phyloP scores from a whole-genome alignment of 73 alveolate species.

The Urostyla sp. region DNA sequence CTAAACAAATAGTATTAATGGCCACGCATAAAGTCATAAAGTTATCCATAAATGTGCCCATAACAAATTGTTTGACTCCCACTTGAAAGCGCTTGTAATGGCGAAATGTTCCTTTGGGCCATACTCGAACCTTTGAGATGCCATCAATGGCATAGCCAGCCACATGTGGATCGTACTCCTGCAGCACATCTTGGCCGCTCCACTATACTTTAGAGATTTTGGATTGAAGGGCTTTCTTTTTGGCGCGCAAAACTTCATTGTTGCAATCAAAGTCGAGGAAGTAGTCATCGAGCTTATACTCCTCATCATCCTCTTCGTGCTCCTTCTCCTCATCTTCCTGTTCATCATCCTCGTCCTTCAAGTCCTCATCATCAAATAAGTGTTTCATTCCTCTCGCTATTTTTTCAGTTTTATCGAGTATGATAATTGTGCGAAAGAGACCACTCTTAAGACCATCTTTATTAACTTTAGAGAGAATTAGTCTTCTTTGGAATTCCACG shows the following conservation, averaged over 20 bases:
- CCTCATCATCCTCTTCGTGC: slow-evolving; percentile 18
- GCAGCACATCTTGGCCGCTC: slow-evolving; percentile 65
- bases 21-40: slow-evolving; percentile 82
- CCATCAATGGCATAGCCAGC: neutral
- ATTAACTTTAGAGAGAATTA: neutral
- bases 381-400: slow-evolving; percentile 15
- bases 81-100: neutral
- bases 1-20: slow-evolving; percentile 86
- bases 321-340: slow-evolving; percentile 38
- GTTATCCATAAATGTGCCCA: slow-evolving; percentile 48
- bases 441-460: neutral
- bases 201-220: slow-evolving; percentile 50
- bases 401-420: neutral
- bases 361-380: slow-evolving; percentile 19
- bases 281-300: slow-evolving; percentile 29
- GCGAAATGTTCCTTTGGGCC: slow-evolving; percentile 36
- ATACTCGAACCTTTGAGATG: neutral
- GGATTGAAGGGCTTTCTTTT: neutral
- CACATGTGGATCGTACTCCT: slow-evolving; percentile 5
- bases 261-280: slow-evolving; percentile 48
- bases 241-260: slow-evolving; percentile 40
- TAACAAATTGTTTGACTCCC: neutral
- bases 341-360: slow-evolving; percentile 2
- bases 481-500: neutral
- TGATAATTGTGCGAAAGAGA: neutral